phyloP scores from a whole-genome alignment of 164 flowering plant genomes.

The Litsea cubeba region DNA sequence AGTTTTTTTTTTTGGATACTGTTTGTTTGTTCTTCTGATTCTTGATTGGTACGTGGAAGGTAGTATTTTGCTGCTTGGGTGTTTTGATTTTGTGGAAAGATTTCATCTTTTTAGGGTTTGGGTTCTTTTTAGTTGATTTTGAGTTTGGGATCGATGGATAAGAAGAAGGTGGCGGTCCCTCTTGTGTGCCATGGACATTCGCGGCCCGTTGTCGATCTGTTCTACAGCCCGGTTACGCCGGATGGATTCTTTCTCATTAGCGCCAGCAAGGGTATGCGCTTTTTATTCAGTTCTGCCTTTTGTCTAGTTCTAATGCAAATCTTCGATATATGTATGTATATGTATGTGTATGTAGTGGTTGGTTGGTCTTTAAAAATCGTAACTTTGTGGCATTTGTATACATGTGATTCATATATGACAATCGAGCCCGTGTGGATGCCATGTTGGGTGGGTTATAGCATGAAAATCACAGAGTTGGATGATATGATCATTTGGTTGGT shows the following conservation, averaged over 20 bases:
- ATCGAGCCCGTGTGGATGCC: no score
- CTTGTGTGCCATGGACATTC: slow-evolving; percentile 99
- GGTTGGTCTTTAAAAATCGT: no score
- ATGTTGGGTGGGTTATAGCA: no score
- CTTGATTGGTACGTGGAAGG: no score
- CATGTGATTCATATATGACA: no score
- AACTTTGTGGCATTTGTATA: no score
- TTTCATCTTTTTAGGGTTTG: slow-evolving; percentile 7
- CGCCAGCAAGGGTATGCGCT: slow-evolving; percentile 52
- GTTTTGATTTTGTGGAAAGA: background rate
- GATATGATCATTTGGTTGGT: no score
- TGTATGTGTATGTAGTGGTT: background rate
- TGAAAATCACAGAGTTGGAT: no score
- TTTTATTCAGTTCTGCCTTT: no score
- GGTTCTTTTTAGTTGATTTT: background rate
- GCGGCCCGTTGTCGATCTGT: slow-evolving; percentile 93
- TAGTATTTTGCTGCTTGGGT: background rate
- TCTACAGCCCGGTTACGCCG: slow-evolving; percentile 63
- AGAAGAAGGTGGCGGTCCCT: slow-evolving; percentile 74
- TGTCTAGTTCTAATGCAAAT: no score
- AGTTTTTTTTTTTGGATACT: background rate
- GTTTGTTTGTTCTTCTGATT: background rate
- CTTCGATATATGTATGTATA: no score
- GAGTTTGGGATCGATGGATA: slow-evolving; percentile 43
- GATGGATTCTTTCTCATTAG: slow-evolving; percentile 43